Percentiles rank a stretch among this genome's conserved stretches.
phyloP scores from a whole-genome alignment of 2,329 filamentous ascomycete genomes.

The Penicillium sp. region DNA sequence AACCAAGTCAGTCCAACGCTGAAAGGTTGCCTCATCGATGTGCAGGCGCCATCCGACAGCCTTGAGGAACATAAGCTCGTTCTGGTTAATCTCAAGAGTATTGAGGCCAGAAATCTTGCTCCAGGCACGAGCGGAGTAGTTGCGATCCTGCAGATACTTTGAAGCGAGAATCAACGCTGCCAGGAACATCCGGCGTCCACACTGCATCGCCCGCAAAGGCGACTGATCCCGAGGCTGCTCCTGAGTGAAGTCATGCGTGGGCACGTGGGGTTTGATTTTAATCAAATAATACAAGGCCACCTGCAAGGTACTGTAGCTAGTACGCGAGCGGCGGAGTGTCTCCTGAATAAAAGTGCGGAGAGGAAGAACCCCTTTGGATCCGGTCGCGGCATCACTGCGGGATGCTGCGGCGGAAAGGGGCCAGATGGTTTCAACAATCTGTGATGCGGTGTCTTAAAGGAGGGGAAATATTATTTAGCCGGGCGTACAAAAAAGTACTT shows the following conservation, averaged over 20 bases:
- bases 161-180: constrained; percentile 92
- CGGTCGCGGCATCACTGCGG: constrained; percentile 64
- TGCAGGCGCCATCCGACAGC: constrained; percentile 94
- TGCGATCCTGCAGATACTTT: constrained; percentile 96
- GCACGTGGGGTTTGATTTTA: constrained; percentile 87
- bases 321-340: constrained; percentile 88
- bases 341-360: constrained; percentile 96
- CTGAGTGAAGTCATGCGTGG: constrained; percentile 78
- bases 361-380: constrained; percentile 76
- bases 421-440: constrained; percentile 98
- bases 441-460: constrained; percentile 82
- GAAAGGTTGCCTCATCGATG: constrained; percentile 83
- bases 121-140: constrained; percentile 96
- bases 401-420: constrained; percentile 80
- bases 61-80: constrained; percentile 86
- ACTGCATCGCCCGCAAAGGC: constrained; percentile 79
- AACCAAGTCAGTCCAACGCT: constrained; percentile 91
- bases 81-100: constrained; percentile 91
- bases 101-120: constrained; percentile 98
- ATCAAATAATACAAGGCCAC: constrained; percentile 96
- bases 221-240: constrained; percentile 75
- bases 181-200: constrained; percentile 95
- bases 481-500: constrained; percentile 23
- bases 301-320: constrained; percentile 95
- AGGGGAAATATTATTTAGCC: constrained; percentile 26